phyloP scores from a whole-genome alignment of 2,329 filamentous ascomycete genomes.

The Aspergillus vadensis region DNA sequence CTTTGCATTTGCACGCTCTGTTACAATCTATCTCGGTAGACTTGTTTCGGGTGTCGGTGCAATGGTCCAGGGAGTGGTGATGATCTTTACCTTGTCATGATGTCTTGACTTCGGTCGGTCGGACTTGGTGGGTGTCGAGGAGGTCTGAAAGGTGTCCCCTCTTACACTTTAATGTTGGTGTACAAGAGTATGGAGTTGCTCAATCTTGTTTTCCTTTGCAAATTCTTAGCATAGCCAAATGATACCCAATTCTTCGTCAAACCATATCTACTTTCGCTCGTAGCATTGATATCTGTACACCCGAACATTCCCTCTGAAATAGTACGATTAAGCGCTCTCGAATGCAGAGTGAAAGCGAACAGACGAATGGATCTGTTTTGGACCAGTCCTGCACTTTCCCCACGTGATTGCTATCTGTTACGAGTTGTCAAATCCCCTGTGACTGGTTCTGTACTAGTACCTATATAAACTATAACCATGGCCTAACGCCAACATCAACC shows the following conservation, averaged over 20 bases:
- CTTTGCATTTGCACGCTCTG: slow-evolving; percentile 17
- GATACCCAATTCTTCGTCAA: background rate
- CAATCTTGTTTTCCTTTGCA: background rate
- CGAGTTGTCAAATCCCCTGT: no score
- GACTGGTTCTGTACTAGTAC: no score
- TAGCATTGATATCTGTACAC: no score
- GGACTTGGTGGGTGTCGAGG: slow-evolving; percentile 79
- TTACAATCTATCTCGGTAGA: slow-evolving; percentile 26
- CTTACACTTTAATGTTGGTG: slow-evolving; percentile 53
- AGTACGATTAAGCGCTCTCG: no score
- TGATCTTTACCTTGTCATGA: slow-evolving; percentile 81
- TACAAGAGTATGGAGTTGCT: background rate
- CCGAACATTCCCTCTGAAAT: no score
- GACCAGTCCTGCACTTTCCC: no score
- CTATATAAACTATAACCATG: background rate
- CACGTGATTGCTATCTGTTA: no score
- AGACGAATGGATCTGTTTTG: no score
- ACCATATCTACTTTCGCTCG: no score
- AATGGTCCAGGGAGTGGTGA: slow-evolving; percentile 83
- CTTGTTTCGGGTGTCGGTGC: slow-evolving; percentile 39
- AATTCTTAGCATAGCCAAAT: background rate
- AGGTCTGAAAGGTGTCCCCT: slow-evolving; percentile 76
- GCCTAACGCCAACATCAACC: background rate
- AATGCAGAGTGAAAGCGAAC: no score
- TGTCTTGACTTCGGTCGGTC: slow-evolving; percentile 76